Conservation (phyloP, 2,329 filamentous ascomycete species). For the Fusarium sarcochroum region DNA sequence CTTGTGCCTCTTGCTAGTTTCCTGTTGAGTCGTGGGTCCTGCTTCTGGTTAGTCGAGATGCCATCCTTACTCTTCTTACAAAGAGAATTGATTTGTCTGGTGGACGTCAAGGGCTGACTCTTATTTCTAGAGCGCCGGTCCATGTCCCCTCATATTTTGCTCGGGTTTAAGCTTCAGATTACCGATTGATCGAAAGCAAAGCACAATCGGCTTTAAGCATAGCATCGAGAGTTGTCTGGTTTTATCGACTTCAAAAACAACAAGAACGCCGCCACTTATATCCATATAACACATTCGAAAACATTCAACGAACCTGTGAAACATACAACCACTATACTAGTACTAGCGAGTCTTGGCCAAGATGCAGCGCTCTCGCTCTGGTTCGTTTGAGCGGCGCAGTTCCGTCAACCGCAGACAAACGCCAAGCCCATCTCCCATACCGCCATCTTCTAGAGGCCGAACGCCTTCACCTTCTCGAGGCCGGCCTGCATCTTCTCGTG, state of each 20-base stretch:
- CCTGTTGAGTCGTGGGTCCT: conserved; percentile 16
- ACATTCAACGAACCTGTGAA: conserved; percentile 1
- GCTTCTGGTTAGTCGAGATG: conserved; percentile 14
- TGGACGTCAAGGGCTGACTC: conserved; percentile 11
- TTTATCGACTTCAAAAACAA: not conserved
- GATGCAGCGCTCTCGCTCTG: conserved; percentile 38
- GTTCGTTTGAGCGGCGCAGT: conserved; percentile 40
- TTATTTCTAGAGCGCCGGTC: conserved; percentile 24
- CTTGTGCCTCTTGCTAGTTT: conserved; percentile 2
- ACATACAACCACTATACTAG: conserved; percentile 4
- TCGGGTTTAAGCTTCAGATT: conserved; percentile 11
- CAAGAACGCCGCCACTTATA: conserved; percentile 7
- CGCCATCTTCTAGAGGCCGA: conserved; percentile 26
- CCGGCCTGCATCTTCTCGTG: conserved; percentile 26
- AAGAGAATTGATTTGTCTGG: not conserved
- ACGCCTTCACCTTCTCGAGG: conserved; percentile 37
- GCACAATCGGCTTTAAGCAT: conserved; percentile 15
- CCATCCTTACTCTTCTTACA: conserved; percentile 14
- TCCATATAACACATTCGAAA: conserved; percentile 15
- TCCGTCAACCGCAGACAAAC: conserved; percentile 25
- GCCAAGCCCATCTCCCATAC: conserved; percentile 29
- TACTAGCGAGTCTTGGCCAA: conserved; percentile 30
- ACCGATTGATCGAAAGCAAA: conserved; percentile 16
- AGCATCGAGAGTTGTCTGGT: not conserved
- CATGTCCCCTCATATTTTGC: conserved; percentile 20